Evolutionary conservation across 345 rosid genomes (phyloP).

Genomic region (Durio zibethinus): DNA sequence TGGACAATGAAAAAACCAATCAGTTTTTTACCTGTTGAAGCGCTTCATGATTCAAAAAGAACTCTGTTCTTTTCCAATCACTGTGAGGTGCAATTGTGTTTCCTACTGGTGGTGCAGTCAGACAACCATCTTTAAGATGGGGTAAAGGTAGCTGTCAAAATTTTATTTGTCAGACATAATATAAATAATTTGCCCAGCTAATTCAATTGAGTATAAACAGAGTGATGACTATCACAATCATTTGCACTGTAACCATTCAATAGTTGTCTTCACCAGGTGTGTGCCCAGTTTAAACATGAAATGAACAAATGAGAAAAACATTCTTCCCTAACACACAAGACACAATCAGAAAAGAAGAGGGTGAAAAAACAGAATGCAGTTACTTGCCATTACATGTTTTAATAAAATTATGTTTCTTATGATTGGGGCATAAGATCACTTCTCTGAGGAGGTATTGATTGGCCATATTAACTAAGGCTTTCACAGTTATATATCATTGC

Average conservation of each 20-base stretch:
- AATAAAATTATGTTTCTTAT: background rate
- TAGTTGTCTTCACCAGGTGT: background rate
- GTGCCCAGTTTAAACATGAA: background rate
- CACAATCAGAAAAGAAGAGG: background rate
- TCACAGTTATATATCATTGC: background rate
- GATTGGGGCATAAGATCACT: background rate
- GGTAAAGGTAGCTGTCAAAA: slow-evolving; percentile 14
- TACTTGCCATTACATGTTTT: background rate
- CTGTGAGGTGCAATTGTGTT: slow-evolving; percentile 3
- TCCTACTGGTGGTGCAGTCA: slow-evolving; percentile 6
- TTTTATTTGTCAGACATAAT: background rate
- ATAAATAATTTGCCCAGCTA: background rate
- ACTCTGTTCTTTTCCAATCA: slow-evolving; percentile 14
- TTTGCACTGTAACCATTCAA: background rate
- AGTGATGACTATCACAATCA: background rate
- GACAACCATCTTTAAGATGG: slow-evolving; percentile 10
- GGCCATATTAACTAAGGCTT: background rate
- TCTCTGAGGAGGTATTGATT: background rate
- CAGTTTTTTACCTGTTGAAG: slow-evolving; percentile 10
- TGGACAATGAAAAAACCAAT: background rate
- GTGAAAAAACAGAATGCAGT: background rate
- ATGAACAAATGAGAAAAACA: background rate
- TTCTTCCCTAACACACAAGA: background rate
- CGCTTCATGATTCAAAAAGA: slow-evolving; percentile 11
- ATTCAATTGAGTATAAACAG: background rate